These are phyloP conservation scores for Polychytrium aggregatum DNA, from an alignment of 192 early-diverging fungal genomes.

Conservation along the genomic window DNA sequence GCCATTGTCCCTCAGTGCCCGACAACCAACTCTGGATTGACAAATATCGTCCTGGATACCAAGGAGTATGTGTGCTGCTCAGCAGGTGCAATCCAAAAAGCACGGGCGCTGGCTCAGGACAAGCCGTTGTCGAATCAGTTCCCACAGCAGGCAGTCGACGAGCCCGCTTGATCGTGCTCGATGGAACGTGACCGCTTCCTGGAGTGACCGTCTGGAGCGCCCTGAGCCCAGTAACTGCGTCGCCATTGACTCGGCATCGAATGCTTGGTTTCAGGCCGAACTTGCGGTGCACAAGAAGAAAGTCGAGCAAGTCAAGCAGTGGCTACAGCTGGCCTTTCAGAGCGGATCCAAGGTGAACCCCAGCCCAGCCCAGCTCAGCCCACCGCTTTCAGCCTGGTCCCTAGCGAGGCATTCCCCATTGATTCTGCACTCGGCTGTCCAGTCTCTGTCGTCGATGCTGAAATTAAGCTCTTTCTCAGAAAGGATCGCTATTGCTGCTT, in stretches of 20 bases:
- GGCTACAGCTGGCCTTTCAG: conserved; percentile 14
- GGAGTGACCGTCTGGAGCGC: conserved; percentile 7
- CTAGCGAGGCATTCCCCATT: neutral
- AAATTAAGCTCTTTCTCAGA: neutral
- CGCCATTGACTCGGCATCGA: neutral
- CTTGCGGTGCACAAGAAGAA: conserved; percentile 25
- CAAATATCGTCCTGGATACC: conserved; percentile 12
- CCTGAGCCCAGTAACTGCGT: neutral
- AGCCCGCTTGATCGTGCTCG: no score
- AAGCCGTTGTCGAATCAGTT: no score
- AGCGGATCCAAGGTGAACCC: neutral
- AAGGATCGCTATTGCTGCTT: conserved; percentile 14
- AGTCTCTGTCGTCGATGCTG: neutral
- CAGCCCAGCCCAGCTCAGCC: no score
- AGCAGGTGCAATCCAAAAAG: no score
- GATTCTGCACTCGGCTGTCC: neutral
- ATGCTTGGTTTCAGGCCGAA: conserved; percentile 12
- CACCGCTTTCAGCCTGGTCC: no score
- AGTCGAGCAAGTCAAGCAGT: conserved; percentile 15
- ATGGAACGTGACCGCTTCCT: no score
- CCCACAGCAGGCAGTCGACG: no score
- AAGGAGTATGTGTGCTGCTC: no score
- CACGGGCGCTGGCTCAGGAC: no score
- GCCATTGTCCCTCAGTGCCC: no score
- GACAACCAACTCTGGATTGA: conserved; percentile 17